phyloP scores from a whole-genome alignment of 306 rosid genomes.

The Rosa lucieae region DNA sequence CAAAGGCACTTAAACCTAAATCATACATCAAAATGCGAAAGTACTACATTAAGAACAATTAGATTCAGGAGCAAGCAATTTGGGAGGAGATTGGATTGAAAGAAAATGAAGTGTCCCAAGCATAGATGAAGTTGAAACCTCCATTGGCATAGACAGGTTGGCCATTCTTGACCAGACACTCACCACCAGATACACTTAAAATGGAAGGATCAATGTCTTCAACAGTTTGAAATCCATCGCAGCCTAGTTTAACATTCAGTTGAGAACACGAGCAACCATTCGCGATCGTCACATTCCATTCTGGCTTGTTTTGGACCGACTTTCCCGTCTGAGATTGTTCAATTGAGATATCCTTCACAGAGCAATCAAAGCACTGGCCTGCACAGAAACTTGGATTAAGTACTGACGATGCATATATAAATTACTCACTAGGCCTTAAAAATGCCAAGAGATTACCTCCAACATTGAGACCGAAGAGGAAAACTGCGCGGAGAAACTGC shows the following conservation, averaged over 20 bases:
- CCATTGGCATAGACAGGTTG: not conserved
- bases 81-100: constrained; percentile 9
- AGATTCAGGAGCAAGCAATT: constrained; percentile 13
- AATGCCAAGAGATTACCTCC: no score
- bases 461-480: no score
- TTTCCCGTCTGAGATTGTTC: constrained; percentile 31
- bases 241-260: constrained; percentile 16
- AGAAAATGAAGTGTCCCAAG: constrained; percentile 15
- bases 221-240: constrained; percentile 30
- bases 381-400: not conserved
- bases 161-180: constrained; percentile 35
- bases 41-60: not conserved
- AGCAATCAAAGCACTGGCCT: not conserved
- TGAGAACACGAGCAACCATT: constrained; percentile 37
- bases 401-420: no score
- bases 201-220: constrained; percentile 29
- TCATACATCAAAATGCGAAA: not conserved
- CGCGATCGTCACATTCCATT: constrained; percentile 37
- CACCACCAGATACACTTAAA: not conserved
- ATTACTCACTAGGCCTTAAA: no score
- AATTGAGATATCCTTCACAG: constrained; percentile 5
- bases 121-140: constrained; percentile 11
- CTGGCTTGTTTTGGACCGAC: constrained; percentile 16
- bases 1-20: not conserved
- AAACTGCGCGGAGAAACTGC: no score